phyloP scores from a whole-genome alignment of 1,139 yeast genomes.

The Lodderomyces metapsilosis region DNA sequence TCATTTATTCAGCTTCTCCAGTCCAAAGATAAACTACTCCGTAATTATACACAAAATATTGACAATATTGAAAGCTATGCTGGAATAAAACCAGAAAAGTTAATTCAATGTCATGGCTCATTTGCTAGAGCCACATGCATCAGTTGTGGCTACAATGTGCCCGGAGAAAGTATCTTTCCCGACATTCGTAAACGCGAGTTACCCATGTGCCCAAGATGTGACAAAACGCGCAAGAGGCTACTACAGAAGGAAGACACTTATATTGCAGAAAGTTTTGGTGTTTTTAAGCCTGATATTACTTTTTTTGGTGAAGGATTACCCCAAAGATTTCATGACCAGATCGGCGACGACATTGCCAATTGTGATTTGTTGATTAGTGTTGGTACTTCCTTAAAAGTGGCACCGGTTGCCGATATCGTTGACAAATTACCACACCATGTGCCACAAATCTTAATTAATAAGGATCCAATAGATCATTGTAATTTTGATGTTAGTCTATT shows the following conservation, averaged over 20 bases:
- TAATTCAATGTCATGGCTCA: constrained; percentile 95
- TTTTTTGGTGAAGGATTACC: constrained; percentile 93
- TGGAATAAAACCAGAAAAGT: constrained; percentile 65
- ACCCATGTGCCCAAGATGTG: constrained; percentile 74
- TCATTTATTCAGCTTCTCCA: constrained; percentile 74
- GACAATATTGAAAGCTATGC: constrained; percentile 88
- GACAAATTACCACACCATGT: constrained; percentile 64
- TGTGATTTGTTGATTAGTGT: constrained; percentile 86
- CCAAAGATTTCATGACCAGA: constrained; percentile 60
- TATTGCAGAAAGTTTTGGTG: constrained; percentile 61
- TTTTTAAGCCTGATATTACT: constrained; percentile 92
- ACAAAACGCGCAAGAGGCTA: constrained; percentile 36
- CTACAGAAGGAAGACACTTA: constrained; percentile 29
- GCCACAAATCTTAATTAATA: constrained; percentile 83
- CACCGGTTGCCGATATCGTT: constrained; percentile 95
- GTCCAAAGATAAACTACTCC: constrained; percentile 72
- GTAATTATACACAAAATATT: constrained; percentile 93
- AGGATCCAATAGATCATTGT: constrained; percentile 73
- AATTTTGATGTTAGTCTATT: constrained; percentile 79
- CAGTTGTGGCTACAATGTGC: constrained; percentile 67
- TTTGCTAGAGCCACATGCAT: constrained; percentile 89
- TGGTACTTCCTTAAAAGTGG: constrained; percentile 93
- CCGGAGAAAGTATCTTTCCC: constrained; percentile 65
- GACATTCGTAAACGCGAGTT: constrained; percentile 60
- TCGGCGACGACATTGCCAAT: constrained; percentile 54